Evolutionary conservation across 2,329 filamentous ascomycete species (phyloP).

Genomic region (Fonsecaea monophora): DNA sequence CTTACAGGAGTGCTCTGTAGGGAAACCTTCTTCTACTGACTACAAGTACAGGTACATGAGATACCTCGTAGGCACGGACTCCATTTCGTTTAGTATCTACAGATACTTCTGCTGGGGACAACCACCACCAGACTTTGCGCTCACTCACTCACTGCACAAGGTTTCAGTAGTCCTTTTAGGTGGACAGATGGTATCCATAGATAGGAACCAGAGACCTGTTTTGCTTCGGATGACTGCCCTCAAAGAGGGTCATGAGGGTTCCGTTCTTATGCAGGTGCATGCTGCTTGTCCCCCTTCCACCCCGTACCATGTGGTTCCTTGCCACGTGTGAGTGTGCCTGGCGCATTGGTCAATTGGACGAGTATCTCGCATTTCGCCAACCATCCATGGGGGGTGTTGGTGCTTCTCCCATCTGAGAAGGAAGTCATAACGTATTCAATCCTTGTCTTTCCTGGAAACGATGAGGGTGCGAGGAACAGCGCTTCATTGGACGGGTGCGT

Average conservation of each 20-base stretch:
- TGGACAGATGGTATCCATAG: too few species aligned
- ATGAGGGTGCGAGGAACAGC: background rate
- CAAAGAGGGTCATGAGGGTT: background rate
- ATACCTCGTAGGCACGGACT: too few species aligned
- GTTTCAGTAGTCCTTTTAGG: background rate
- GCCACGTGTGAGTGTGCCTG: background rate
- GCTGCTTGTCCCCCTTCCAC: background rate
- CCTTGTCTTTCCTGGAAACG: background rate
- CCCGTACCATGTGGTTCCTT: background rate
- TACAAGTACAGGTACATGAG: too few species aligned
- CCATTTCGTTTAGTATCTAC: too few species aligned
- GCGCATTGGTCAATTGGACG: background rate
- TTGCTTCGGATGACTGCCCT: background rate
- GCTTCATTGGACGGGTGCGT: background rate
- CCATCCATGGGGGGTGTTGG: background rate
- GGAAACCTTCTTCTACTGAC: too few species aligned
- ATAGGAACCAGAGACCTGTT: background rate
- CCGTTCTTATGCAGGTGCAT: background rate
- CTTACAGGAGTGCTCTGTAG: too few species aligned
- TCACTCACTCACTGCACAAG: background rate
- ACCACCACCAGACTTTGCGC: background rate
- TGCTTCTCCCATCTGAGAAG: background rate
- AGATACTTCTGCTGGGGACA: background rate
- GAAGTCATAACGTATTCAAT: background rate
- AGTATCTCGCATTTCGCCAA: too few species aligned